Base-by-base conservation (phyloP, 257 asterid species). In the Eustoma russellianum region DNA sequence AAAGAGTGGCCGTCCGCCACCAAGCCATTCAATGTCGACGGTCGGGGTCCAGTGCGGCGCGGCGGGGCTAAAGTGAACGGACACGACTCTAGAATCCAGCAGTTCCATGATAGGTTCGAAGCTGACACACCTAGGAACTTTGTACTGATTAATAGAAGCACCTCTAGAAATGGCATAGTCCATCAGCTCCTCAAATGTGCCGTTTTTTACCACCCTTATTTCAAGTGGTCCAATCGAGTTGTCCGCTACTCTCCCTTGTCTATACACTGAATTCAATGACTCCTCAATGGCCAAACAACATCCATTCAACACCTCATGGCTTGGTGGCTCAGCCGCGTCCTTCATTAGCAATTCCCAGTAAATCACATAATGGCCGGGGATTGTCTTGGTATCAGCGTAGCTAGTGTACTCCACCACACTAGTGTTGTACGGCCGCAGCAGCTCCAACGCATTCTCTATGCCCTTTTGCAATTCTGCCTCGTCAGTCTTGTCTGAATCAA, bases 171-270 rank as follows among this genome's bases (percentile, higher is more conserved):
- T 88, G 0, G 95, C 94, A 8, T 78, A 78, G 15, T 88, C 94
- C 97, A 88, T 85, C 4, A 88, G 51, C 66, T 88, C 95, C 63
- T 88, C 97, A 59, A 85, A 88, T 1, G 94, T 85, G 0, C 95
- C 95, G 6, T 24, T 66, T 46, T 70, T 80, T 59, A 88, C 97
- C 0, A 85, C 79, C 78, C 86, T 65, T 13, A 85, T 88, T 56
- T 88, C 97, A 0, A 88, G 77, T 17, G 95, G 85, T 6, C 95
- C 97, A 5, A 88, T 76, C 9, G 95, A 88, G 52, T 84, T 78
- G 44, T 88, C 93, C 35, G 84, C 83, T 13, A 82, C 93, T 13
- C 95, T 79, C 53, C 95, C 66, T 71, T 85, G 95, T 19, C 95
- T 52, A 55, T 88, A 88, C 9, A 88, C 97, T 7, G 95, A 56